Evolutionary conservation across 2,329 filamentous ascomycete genomes (phyloP).

Genomic region (Penicillium hordei): DNA sequence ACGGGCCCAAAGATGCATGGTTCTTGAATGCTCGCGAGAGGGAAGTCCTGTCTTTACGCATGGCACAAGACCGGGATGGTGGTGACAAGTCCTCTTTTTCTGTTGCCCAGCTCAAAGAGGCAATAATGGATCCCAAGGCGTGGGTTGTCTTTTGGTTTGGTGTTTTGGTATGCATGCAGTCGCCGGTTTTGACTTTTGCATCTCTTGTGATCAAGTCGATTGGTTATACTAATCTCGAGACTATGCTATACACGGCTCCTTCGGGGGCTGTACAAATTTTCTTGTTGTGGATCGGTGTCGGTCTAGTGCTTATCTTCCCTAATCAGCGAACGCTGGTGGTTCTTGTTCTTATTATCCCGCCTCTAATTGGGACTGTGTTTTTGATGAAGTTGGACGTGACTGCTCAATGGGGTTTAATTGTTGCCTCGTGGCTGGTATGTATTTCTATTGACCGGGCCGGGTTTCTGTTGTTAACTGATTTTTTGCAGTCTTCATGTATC

Average conservation of each 20-base stretch:
- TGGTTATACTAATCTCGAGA: slow-evolving; percentile 47
- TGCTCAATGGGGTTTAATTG: slow-evolving; percentile 51
- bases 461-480: not conserved
- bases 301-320: slow-evolving; percentile 43
- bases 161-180: slow-evolving; percentile 49
- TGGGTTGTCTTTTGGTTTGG: slow-evolving; percentile 51
- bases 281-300: slow-evolving; percentile 50
- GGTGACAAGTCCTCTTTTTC: slow-evolving; percentile 50
- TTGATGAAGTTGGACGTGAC: slow-evolving; percentile 44
- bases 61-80: slow-evolving; percentile 41
- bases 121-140: slow-evolving; percentile 46
- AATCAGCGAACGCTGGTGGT: slow-evolving; percentile 43
- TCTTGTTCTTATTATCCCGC: slow-evolving; percentile 44
- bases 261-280: slow-evolving; percentile 51
- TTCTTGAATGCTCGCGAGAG: slow-evolving; percentile 49
- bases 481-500: slow-evolving; percentile 43
- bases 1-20: slow-evolving; percentile 50
- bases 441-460: not conserved
- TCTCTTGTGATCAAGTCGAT: slow-evolving; percentile 52
- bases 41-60: slow-evolving; percentile 41
- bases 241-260: slow-evolving; percentile 50
- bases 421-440: slow-evolving; percentile 48
- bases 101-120: slow-evolving; percentile 45
- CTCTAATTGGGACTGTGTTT: slow-evolving; percentile 48
- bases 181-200: slow-evolving; percentile 51